Conservation (phyloP, 2,329 filamentous ascomycete genomes). For the Aureobasidium uvarum region DNA sequence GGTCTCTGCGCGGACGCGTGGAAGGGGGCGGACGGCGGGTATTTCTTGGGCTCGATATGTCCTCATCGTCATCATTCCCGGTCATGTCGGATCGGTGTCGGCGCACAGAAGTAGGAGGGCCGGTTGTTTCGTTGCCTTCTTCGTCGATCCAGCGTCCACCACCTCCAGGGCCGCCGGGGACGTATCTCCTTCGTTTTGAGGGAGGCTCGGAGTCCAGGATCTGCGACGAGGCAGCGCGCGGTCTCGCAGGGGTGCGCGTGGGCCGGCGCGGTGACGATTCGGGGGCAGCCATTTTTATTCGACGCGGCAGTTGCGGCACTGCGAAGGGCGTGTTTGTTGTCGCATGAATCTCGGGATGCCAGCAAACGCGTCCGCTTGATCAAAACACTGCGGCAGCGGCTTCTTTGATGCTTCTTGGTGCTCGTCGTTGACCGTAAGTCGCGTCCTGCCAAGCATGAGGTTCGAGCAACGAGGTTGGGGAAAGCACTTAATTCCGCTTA, state of each 20-base stretch:
- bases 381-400: neutral
- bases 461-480: slow-evolving; percentile 1
- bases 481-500: neutral
- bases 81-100: slow-evolving; percentile 17
- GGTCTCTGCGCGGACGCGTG: slow-evolving; percentile 39
- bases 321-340: neutral
- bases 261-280: slow-evolving; percentile 33
- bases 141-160: slow-evolving; percentile 80
- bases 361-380: slow-evolving; percentile 4
- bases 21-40: slow-evolving; percentile 32
- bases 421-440: slow-evolving; percentile 14
- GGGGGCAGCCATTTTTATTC: slow-evolving; percentile 33
- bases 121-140: slow-evolving; percentile 58
- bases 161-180: slow-evolving; percentile 82
- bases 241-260: slow-evolving; percentile 35
- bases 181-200: slow-evolving; percentile 59
- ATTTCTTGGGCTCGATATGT: slow-evolving; percentile 14
- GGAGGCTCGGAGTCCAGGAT: slow-evolving; percentile 45
- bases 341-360: slow-evolving; percentile 12
- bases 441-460: neutral
- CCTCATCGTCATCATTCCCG: slow-evolving; percentile 28
- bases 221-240: slow-evolving; percentile 32
- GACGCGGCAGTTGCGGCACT: slow-evolving; percentile 21
- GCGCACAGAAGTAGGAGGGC: slow-evolving; percentile 12
- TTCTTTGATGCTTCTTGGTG: slow-evolving; percentile 7